Conservation (phyloP, 169 alveolate species). For the Babesia ovata region DNA sequence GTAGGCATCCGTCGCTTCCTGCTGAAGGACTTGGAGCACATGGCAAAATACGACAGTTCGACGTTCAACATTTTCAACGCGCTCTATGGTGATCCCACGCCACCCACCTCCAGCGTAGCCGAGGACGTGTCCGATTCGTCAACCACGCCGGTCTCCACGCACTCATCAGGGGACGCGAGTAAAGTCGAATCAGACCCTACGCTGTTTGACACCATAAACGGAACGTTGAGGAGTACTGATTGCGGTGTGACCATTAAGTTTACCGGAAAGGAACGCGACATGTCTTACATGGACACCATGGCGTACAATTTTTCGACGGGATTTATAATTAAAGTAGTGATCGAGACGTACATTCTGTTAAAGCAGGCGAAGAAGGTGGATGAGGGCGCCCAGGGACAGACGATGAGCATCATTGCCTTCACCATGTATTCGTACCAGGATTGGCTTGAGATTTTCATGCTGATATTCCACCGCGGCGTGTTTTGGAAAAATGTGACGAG, state of each 20-base stretch:
- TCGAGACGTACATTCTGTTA: conserved; percentile 26
- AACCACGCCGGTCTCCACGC: background rate
- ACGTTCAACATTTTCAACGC: conserved; percentile 39
- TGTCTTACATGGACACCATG: conserved; percentile 8
- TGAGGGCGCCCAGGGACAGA: conserved; percentile 47
- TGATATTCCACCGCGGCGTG: conserved; percentile 65
- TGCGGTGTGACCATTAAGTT: conserved; percentile 29
- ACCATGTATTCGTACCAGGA: conserved; percentile 71
- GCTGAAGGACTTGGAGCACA: conserved; percentile 45
- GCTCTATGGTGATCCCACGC: conserved; percentile 2
- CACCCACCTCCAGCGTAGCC: conserved; percentile 17
- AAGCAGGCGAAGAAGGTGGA: conserved; percentile 36
- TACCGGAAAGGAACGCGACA: conserved; percentile 56
- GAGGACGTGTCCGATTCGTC: conserved; percentile 6
- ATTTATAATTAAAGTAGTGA: conserved; percentile 25
- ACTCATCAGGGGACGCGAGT: background rate
- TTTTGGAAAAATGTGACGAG: conserved; percentile 33
- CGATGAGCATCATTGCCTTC: conserved; percentile 63
- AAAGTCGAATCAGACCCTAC: no score
- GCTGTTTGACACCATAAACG: conserved; percentile 32
- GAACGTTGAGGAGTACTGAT: conserved; percentile 16
- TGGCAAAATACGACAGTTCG: conserved; percentile 21
- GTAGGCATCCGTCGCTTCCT: conserved; percentile 28
- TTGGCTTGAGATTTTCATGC: conserved; percentile 68
- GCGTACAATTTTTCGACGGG: background rate